Evolutionary conservation across 345 rosid species (phyloP).

Genomic region (Adansonia digitata): DNA sequence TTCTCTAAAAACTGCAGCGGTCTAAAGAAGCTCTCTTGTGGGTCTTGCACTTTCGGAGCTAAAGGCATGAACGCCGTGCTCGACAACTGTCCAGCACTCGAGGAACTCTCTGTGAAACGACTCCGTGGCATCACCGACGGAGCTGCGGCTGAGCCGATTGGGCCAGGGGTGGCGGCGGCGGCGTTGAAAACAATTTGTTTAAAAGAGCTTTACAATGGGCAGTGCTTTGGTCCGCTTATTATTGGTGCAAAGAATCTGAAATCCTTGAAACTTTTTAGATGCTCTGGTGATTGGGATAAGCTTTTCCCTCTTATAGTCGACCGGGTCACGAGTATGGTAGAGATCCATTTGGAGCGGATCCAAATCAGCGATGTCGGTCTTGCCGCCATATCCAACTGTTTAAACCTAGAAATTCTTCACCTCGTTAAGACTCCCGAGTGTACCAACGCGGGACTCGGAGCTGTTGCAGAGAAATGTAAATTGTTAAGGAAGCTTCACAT

Average conservation of each 20-base stretch:
- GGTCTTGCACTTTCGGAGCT: slow-evolving; percentile 82
- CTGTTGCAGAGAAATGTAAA: slow-evolving; percentile 54
- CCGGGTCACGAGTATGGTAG: slow-evolving; percentile 41
- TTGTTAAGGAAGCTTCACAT: slow-evolving; percentile 65
- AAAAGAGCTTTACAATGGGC: slow-evolving; percentile 72
- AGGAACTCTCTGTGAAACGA: slow-evolving; percentile 75
- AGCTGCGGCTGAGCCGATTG: slow-evolving; percentile 52
- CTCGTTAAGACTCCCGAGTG: slow-evolving; percentile 72
- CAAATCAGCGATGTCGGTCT: slow-evolving; percentile 64
- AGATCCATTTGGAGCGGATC: slow-evolving; percentile 67
- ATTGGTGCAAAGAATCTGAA: slow-evolving; percentile 55
- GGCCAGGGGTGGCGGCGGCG: slow-evolving; percentile 50
- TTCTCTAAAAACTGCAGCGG: slow-evolving; percentile 68
- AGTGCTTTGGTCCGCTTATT: slow-evolving; percentile 64
- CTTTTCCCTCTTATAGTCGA: slow-evolving; percentile 38
- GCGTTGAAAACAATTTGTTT: slow-evolving; percentile 59
- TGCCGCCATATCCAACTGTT: slow-evolving; percentile 45
- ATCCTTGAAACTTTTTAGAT: slow-evolving; percentile 68
- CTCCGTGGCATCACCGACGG: slow-evolving; percentile 60
- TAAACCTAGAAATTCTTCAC: slow-evolving; percentile 58
- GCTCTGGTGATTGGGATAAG: slow-evolving; percentile 82
- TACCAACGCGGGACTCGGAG: slow-evolving; percentile 47
- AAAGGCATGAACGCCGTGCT: slow-evolving; percentile 80
- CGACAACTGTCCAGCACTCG: slow-evolving; percentile 58
- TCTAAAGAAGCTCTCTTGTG: slow-evolving; percentile 74